Percentiles rank a stretch among this genome's conserved stretches.
Evolutionary conservation across 305 asterid species (phyloP).

Genomic region (Fraxinus ornus): DNA sequence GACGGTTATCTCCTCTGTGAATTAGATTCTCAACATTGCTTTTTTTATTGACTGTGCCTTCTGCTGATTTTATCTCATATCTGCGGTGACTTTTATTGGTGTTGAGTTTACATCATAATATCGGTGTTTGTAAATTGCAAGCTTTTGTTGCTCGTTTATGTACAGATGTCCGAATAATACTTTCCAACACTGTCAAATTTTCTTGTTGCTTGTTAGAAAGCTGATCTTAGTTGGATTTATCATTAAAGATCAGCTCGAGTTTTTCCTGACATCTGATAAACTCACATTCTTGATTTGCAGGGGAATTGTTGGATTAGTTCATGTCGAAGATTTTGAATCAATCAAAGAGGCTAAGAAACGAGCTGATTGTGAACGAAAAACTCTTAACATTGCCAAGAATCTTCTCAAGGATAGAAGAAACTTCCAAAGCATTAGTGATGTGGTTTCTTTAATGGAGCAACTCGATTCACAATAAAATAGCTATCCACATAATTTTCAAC

Average conservation of each 20-base stretch:
- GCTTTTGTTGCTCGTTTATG: neutral
- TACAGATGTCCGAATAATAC: neutral
- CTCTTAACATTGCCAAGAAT: no score
- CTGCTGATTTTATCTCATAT: neutral
- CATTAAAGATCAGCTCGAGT: neutral
- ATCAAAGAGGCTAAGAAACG: no score
- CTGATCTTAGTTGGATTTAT: neutral
- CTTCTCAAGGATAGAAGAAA: no score
- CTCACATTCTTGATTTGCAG: no score
- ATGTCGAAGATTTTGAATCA: no score
- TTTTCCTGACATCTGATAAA: neutral
- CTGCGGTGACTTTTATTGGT: neutral
- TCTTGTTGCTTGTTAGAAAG: neutral
- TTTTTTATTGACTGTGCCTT: slow-evolving; percentile 8
- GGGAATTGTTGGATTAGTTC: no score
- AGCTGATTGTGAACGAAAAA: no score
- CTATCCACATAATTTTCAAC: no score
- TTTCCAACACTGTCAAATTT: neutral
- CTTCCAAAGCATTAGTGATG: no score
- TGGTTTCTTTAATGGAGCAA: no score
- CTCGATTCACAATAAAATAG: no score
- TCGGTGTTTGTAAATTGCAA: neutral
- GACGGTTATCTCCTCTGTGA: slow-evolving; percentile 13
- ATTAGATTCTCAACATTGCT: neutral
- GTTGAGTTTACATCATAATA: neutral